phyloP scores from a whole-genome alignment of 2,329 filamentous ascomycete species.

The Chlorencoelia australis region DNA sequence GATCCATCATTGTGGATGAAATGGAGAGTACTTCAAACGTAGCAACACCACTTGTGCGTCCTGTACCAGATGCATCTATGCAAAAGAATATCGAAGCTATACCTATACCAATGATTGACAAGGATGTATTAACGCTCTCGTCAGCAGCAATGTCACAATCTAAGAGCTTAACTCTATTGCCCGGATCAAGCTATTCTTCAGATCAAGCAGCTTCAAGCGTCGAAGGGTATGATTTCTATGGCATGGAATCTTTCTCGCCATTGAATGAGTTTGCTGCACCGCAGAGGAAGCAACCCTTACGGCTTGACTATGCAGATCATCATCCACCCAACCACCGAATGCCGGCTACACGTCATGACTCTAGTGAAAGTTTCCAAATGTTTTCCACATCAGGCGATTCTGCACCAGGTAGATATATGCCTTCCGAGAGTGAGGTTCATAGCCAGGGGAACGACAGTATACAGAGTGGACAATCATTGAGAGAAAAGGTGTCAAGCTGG shows the following conservation, averaged over 20 bases:
- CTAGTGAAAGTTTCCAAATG: slow-evolving; percentile 48
- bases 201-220: slow-evolving; percentile 18
- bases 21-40: slow-evolving; percentile 54
- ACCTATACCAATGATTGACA: slow-evolving; percentile 25
- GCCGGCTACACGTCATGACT: slow-evolving; percentile 40
- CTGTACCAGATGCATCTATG: slow-evolving; percentile 31
- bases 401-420: slow-evolving; percentile 29
- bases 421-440: slow-evolving; percentile 27
- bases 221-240: slow-evolving; percentile 58
- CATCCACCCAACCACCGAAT: slow-evolving; percentile 14
- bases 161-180: slow-evolving; percentile 21
- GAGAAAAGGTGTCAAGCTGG: slow-evolving; percentile 22
- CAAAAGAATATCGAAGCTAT: slow-evolving; percentile 17
- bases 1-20: slow-evolving; percentile 29
- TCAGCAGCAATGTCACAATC: slow-evolving; percentile 16
- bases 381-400: slow-evolving; percentile 47
- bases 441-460: slow-evolving; percentile 7
- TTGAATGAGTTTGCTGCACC: slow-evolving; percentile 43
- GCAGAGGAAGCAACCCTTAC: slow-evolving; percentile 31
- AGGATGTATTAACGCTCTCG: slow-evolving; percentile 22
- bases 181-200: slow-evolving; percentile 12
- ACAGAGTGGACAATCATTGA: slow-evolving; percentile 7
- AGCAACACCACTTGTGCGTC: slow-evolving; percentile 47
- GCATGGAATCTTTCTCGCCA: slow-evolving; percentile 40
- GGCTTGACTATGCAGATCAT: slow-evolving; percentile 25